A percentile compares a stretch with the other conserved stretches of the same genome.
Evolutionary conservation across 164 flowering plant species (phyloP).

Genomic region (Litsea cubeba): DNA sequence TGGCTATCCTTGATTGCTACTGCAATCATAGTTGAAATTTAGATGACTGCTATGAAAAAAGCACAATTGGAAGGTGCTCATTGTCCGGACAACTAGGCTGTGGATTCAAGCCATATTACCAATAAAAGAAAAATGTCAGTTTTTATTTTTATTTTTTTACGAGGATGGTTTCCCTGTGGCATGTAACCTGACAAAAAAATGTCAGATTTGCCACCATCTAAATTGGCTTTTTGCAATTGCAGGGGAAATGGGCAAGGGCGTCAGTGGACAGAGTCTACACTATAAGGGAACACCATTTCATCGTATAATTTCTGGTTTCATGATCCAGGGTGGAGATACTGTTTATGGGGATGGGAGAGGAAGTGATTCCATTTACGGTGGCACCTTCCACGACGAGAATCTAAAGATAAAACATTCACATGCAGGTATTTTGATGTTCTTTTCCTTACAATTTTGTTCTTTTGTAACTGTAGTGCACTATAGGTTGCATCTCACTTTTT

Average conservation of each 20-base stretch:
- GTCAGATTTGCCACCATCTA: background rate
- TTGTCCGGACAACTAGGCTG: no score
- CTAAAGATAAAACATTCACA: constrained; percentile 81
- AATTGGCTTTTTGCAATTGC: constrained; percentile 8
- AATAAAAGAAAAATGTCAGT: no score
- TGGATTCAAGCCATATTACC: no score
- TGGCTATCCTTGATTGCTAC: no score
- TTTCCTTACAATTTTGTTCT: background rate
- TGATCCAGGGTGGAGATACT: constrained; percentile 94
- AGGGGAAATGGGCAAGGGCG: constrained; percentile 80
- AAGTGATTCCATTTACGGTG: constrained; percentile 75
- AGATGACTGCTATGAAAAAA: background rate
- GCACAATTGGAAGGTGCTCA: no score
- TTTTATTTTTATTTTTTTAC: background rate
- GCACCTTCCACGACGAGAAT: constrained; percentile 85
- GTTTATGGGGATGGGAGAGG: constrained; percentile 74
- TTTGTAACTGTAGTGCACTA: background rate
- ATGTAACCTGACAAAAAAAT: no score
- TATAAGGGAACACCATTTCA: constrained; percentile 92
- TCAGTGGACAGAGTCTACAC: constrained; percentile 62
- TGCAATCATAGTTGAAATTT: background rate
- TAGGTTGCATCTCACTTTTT: no score
- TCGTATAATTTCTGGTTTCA: constrained; percentile 87
- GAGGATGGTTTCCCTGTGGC: no score
- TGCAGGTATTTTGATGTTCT: constrained; percentile 45